Evolutionary conservation across 2,329 filamentous ascomycete species (phyloP), one percentile per base, ranked within the genome.

Genomic region (Helminthosporium solani): DNA sequence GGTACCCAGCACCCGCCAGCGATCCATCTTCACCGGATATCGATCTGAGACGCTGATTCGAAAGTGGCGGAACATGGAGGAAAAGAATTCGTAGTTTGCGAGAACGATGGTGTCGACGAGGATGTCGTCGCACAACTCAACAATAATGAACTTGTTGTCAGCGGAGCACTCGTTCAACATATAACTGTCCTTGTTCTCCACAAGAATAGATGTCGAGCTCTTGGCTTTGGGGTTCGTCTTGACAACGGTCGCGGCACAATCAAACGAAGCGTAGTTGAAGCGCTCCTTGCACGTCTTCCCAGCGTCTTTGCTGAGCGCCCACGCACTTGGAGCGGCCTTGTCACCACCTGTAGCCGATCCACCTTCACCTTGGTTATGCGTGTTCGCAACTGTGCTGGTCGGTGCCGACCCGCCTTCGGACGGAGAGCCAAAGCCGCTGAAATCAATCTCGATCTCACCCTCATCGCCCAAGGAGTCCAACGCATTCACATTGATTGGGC

Each of bases 61-160:
- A 68, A 99, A 96, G 38, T 85, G 87, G 42, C 90, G 86, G 59
- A 97, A 88, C 80, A 95, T 96, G 66, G 90, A 96, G 44, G 90
- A 96, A 76, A 99, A 99, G 75, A 99, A 99, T 70, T 99, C 94
- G 61, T 95, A 99, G 68, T 99, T 99, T 51, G 92, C 94, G 43
- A 99, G 78, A n/a, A 97, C 94, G 33, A 99, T 79, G 0, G 94
- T 99, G 66, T 99, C 94, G 47, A 99, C 87, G 35, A 95, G 79
- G 35, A 85, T 87, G 56, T 84, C 81, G 58, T 95, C 90, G 69
- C 90, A 97, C 23, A 99, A 78, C 72, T 99, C 94, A 49, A 99
- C 83, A 49, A 97, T 91, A 53, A 97, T 79, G 65, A 95, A 96
- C 70, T 97, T 97, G 74, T 95, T 92, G 57, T 85, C 77, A 16